Evolutionary conservation across 805 yeast genomes (phyloP).

Genomic region (Teunomyces funiuensis): DNA sequence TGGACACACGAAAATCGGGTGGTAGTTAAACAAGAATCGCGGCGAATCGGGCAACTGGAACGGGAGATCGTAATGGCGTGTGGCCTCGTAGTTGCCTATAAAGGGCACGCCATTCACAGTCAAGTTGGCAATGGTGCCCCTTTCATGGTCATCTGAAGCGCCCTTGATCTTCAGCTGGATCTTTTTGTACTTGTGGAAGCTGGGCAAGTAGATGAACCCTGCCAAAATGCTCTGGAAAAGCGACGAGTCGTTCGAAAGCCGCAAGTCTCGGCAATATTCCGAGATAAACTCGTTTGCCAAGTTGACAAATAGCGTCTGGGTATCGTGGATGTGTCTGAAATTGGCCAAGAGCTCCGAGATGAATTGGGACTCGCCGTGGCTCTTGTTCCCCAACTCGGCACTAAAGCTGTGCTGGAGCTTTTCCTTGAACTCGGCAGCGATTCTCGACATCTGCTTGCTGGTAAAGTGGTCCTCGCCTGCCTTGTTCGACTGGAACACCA

Average conservation of each 20-base stretch:
- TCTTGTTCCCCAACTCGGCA: conserved; percentile 15
- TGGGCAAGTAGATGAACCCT: conserved; percentile 42
- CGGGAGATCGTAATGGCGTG: conserved; percentile 35
- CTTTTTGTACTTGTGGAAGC: conserved; percentile 41
- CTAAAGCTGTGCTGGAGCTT: conserved; percentile 26
- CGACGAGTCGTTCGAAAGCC: conserved; percentile 40
- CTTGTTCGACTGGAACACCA: conserved; percentile 15
- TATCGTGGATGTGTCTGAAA: conserved; percentile 28
- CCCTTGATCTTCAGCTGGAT: conserved; percentile 23
- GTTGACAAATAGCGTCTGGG: conserved; percentile 31
- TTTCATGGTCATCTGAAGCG: not conserved
- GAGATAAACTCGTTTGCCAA: conserved; percentile 42
- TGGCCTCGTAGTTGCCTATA: conserved; percentile 2
- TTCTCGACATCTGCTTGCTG: conserved; percentile 16
- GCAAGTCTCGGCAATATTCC: conserved; percentile 37
- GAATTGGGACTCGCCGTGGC: conserved; percentile 23
- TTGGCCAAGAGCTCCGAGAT: conserved; percentile 31
- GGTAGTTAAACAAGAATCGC: conserved; percentile 39
- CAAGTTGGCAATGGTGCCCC: conserved; percentile 14
- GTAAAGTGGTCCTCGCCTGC: conserved; percentile 15
- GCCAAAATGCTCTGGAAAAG: conserved; percentile 41
- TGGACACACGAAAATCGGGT: conserved; percentile 48
- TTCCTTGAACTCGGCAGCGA: conserved; percentile 21
- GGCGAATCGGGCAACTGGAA: conserved; percentile 42
- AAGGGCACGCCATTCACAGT: not conserved